Evolutionary conservation across 106 monocot species (phyloP), one percentile per base, ranked within the genome.

Genomic region (Hemerocallis citrina): DNA sequence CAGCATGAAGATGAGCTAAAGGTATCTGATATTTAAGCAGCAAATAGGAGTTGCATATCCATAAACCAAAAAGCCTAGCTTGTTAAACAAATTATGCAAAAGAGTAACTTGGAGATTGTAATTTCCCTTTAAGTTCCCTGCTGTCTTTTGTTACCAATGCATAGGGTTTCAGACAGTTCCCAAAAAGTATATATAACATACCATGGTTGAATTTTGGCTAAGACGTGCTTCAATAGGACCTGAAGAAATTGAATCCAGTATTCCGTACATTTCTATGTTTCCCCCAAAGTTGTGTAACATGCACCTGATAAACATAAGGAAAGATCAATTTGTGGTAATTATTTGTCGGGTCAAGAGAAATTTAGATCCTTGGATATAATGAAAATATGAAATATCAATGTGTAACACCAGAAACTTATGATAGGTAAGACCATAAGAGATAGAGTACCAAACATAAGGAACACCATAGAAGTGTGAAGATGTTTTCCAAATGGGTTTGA

Each of bases 271-370:
- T 70, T 96, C 96, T 67, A 96, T 76, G 46, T 96, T 96, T 56
- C 87, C 96, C 65, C 96, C 96, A 75, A 96, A 96, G 66, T 96
- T 91, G 61, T 96, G 96, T 59, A 96, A 66, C 96, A 96, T 96
- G 64, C 96, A 96, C 94, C 94, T 95, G 66, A 62, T 27, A 32
- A 74, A 52, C 28, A 33, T 14, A 6, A 34, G 36, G 57, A 10
- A 14, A n/a, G n/a, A n/a, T 11, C 37, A 38, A 38, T 11, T 38
- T 38, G 37, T n/a, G n/a, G n/a, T n/a, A n/a, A n/a, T n/a, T n/a
- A n/a, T n/a, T n/a, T n/a, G n/a, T n/a, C n/a, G n/a, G n/a, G n/a
- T n/a, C 52, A 52, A 4, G 28, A 52, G n/a, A 52, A 52, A 1
- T 52, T 3, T 29, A 29, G 14, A 27, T 29, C 28, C 52, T 3